phyloP scores from a whole-genome alignment of 345 rosid genomes.

The Populus ilicifolia region DNA sequence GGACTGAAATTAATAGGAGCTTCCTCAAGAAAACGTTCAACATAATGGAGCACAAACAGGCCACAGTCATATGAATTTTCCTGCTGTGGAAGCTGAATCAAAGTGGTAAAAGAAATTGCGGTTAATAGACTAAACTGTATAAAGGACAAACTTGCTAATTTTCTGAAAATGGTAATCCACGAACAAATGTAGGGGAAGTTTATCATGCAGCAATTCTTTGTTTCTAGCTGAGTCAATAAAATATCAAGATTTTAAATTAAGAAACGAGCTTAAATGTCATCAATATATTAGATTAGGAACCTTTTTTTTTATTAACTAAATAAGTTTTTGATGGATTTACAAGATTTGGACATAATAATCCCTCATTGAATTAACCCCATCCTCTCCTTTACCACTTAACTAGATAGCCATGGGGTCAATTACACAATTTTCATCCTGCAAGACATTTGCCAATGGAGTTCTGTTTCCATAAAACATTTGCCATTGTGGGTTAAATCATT shows the following conservation, averaged over 20 bases:
- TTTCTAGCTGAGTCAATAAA: not conserved
- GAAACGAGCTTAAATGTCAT: not conserved
- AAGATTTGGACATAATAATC: not conserved
- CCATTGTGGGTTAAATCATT: too few relatives aligned
- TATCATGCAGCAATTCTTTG: not conserved
- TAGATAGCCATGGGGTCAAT: too few relatives aligned
- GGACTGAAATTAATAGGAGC: constrained; percentile 73
- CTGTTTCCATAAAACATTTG: too few relatives aligned
- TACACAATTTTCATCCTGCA: too few relatives aligned
- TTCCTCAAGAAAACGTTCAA: constrained; percentile 80
- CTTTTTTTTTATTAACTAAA: too few relatives aligned
- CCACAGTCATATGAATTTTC: constrained; percentile 94
- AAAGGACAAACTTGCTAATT: not conserved
- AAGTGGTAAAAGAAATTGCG: not conserved
- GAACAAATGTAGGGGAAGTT: not conserved
- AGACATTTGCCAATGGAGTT: too few relatives aligned
- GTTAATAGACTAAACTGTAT: not conserved
- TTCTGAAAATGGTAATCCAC: not conserved
- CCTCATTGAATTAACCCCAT: not conserved
- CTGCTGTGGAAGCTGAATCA: constrained; percentile 89
- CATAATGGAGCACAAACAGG: constrained; percentile 87
- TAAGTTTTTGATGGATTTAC: not conserved
- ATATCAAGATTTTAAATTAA: not conserved
- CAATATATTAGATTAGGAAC: not conserved
- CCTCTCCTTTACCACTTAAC: not conserved